phyloP scores from a whole-genome alignment of 441 rosid genomes.

The Gossypium aridum region DNA sequence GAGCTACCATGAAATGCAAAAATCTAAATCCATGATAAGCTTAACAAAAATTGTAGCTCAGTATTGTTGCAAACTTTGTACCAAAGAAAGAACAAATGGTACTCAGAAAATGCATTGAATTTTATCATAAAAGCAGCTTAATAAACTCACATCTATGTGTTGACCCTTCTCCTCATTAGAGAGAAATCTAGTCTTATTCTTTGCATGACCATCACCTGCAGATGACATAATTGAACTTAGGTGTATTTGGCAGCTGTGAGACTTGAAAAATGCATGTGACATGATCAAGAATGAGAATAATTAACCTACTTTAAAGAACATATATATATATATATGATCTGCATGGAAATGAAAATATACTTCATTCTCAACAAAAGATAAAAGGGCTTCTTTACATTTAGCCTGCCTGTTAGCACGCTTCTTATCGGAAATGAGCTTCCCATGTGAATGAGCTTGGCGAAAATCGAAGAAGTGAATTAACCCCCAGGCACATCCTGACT shows the following conservation, averaged over 20 bases:
- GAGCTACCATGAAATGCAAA: not conserved
- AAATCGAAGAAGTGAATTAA: slow-evolving; percentile 50
- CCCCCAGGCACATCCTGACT: slow-evolving; percentile 63
- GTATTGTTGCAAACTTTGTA: not conserved
- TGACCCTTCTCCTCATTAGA: slow-evolving; percentile 32
- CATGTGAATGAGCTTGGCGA: slow-evolving; percentile 34
- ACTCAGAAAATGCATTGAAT: not conserved
- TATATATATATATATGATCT: not conserved
- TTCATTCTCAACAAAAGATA: not conserved
- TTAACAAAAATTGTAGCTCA: not conserved
- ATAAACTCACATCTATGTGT: slow-evolving; percentile 30
- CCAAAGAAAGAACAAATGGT: not conserved
- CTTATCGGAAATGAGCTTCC: slow-evolving; percentile 43
- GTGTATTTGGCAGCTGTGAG: not conserved
- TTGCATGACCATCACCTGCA: slow-evolving; percentile 36
- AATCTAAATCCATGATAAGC: not conserved
- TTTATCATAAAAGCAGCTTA: not conserved
- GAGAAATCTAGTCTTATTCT: slow-evolving; percentile 32
- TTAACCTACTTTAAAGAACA: not conserved
- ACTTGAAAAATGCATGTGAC: not conserved
- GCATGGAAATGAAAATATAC: not conserved
- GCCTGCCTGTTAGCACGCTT: slow-evolving; percentile 27
- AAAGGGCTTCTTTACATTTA: slow-evolving; percentile 27
- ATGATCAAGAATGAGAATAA: not conserved
- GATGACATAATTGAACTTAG: not conserved